A percentile compares a stretch with the other conserved stretches of the same genome.
phyloP scores from a whole-genome alignment of 2,329 filamentous ascomycete species.

The Xylariaceae sp. region DNA sequence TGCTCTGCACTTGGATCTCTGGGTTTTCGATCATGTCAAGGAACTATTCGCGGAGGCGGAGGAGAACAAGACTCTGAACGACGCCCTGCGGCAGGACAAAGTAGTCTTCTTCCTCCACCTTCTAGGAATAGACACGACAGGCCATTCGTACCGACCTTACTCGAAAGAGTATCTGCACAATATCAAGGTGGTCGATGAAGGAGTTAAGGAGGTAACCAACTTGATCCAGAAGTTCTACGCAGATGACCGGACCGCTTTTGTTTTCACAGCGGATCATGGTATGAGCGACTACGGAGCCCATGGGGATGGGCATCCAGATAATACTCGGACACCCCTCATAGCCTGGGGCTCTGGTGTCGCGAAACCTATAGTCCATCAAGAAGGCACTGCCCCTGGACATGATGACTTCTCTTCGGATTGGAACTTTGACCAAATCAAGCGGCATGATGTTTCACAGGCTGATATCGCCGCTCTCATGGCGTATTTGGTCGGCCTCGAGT shows the following conservation, averaged over 20 bases:
- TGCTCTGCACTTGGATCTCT: conserved; percentile 77
- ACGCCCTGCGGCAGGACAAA: conserved; percentile 75
- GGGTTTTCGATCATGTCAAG: conserved; percentile 95
- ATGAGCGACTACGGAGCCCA: conserved; percentile 99
- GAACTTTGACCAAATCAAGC: conserved; percentile 73
- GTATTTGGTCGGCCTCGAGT: conserved; percentile 82
- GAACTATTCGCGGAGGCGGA: conserved; percentile 78
- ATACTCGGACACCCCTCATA: conserved; percentile 90
- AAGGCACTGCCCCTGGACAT: conserved; percentile 69
- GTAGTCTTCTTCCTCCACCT: conserved; percentile 94
- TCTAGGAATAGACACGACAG: conserved; percentile 85
- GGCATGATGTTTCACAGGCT: conserved; percentile 90
- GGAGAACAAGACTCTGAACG: conserved; percentile 71
- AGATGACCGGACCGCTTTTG: conserved; percentile 82
- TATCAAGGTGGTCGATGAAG: conserved; percentile 88
- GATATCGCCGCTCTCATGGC: conserved; percentile 96
- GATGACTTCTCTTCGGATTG: conserved; percentile 91
- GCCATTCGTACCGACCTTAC: conserved; percentile 83
- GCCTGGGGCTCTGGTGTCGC: conserved; percentile 92
- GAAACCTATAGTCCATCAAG: conserved; percentile 59
- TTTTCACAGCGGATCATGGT: conserved; percentile 97
- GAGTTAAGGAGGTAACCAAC: conserved; percentile 78
- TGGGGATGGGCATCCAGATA: conserved; percentile 95
- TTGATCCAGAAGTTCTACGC: conserved; percentile 83
- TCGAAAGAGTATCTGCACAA: conserved; percentile 95